Conservation (phyloP, 805 yeast genomes). For the Wickerhamiella cacticola region DNA sequence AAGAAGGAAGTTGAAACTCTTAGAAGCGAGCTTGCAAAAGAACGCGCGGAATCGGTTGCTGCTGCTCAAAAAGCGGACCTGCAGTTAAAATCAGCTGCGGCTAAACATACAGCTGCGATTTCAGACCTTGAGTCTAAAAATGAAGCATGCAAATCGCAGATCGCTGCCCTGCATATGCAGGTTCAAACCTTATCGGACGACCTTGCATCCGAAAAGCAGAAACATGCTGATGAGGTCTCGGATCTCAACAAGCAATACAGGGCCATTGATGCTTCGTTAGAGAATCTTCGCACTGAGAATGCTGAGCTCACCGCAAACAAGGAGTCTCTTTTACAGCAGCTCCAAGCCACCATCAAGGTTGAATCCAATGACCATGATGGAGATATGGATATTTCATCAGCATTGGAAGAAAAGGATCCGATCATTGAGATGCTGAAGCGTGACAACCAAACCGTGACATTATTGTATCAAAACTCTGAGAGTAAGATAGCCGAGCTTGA, state of each 20-base stretch:
- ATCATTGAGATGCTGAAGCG: constrained; percentile 5
- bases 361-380: neutral
- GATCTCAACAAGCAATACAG: neutral
- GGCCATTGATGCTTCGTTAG: neutral
- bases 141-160: neutral
- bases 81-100: neutral
- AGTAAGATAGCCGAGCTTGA: neutral
- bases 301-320: neutral
- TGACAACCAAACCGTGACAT: neutral
- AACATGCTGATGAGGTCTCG: neutral
- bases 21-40: constrained; percentile 1
- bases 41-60: neutral
- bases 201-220: neutral
- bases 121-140: neutral
- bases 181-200: neutral
- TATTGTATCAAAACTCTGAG: neutral
- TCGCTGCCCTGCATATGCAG: neutral
- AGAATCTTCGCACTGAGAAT: neutral
- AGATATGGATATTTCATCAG: neutral
- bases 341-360: neutral
- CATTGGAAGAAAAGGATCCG: neutral
- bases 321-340: constrained; percentile 4
- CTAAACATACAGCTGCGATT: neutral
- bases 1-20: constrained; percentile 15
- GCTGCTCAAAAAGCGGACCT: neutral